These are phyloP conservation scores for Furcasterigmium sp. DNA, from an alignment of 2,329 filamentous ascomycete species.

Conservation along the genomic window DNA sequence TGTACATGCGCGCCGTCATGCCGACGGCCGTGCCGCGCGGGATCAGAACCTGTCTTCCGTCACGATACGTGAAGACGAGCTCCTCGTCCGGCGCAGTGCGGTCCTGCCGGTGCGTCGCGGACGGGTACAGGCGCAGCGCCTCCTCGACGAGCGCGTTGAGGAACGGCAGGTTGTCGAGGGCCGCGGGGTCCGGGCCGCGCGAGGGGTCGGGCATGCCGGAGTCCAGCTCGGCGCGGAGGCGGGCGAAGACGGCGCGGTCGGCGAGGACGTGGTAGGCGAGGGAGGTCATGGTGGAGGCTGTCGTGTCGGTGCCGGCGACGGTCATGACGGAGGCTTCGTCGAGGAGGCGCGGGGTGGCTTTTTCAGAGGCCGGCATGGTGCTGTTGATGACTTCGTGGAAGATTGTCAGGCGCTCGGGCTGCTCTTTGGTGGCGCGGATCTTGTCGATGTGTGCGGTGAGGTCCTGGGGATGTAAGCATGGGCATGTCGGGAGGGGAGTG, in stretches of 20 bases:
- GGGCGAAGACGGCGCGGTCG: conserved; percentile 20
- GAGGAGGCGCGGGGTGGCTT: conserved; percentile 24
- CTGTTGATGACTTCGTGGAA: conserved; percentile 25
- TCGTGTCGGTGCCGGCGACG: conserved; percentile 50
- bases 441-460: conserved; percentile 21
- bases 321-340: conserved; percentile 40
- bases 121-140: conserved; percentile 41
- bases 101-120: conserved; percentile 40
- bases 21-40: conserved; percentile 27
- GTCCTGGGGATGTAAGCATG: conserved; percentile 13
- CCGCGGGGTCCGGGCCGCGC: conserved; percentile 18
- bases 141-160: conserved; percentile 47
- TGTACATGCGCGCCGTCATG: conserved; percentile 18
- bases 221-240: conserved; percentile 29
- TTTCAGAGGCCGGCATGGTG: conserved; percentile 24
- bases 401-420: conserved; percentile 27
- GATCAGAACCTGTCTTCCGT: conserved; percentile 21
- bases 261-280: conserved; percentile 29
- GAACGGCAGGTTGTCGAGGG: conserved; percentile 32
- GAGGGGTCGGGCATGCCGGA: conserved; percentile 24
- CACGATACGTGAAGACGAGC: conserved; percentile 20
- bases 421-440: conserved; percentile 25
- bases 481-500: neutral
- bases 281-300: conserved; percentile 27
- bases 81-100: conserved; percentile 37